phyloP scores from a whole-genome alignment of 2,329 filamentous ascomycete species.

The Aspergillus sp. region DNA sequence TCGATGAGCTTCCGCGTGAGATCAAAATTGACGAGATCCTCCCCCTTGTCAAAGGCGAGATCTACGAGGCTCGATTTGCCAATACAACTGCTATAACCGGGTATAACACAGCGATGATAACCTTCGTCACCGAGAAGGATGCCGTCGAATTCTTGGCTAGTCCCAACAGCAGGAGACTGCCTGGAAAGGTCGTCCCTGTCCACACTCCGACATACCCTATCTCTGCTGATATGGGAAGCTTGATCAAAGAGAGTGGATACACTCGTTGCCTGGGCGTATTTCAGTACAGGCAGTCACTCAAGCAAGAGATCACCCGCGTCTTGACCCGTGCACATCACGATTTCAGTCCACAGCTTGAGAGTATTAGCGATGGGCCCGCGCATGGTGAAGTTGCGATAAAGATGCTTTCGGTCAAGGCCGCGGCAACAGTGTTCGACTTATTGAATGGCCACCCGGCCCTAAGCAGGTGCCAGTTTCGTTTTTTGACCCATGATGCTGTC shows the following conservation, averaged over 20 bases:
- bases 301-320: slow-evolving; percentile 14
- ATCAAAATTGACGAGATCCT: slow-evolving; percentile 32
- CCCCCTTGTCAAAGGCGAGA: slow-evolving; percentile 28
- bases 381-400: slow-evolving; percentile 20
- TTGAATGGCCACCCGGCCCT: slow-evolving; percentile 22
- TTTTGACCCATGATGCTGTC: slow-evolving; percentile 17
- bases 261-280: slow-evolving; percentile 34
- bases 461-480: slow-evolving; percentile 21
- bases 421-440: slow-evolving; percentile 19
- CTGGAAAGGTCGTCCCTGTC: slow-evolving; percentile 28
- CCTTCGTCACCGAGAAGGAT: slow-evolving; percentile 33
- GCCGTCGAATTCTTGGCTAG: slow-evolving; percentile 28
- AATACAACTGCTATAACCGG: slow-evolving; percentile 35
- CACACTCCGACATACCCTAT: slow-evolving; percentile 39
- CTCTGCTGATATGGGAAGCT: slow-evolving; percentile 23
- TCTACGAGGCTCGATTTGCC: slow-evolving; percentile 35
- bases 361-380: slow-evolving; percentile 20
- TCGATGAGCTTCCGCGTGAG: slow-evolving; percentile 32
- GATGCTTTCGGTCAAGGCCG: slow-evolving; percentile 29
- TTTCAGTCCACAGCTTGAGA: slow-evolving; percentile 21
- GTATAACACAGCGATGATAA: slow-evolving; percentile 35
- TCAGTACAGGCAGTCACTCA: slow-evolving; percentile 15
- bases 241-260: slow-evolving; percentile 28
- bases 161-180: slow-evolving; percentile 19
- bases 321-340: slow-evolving; percentile 17